Evolutionary conservation across 2,329 filamentous ascomycete genomes (phyloP).

Genomic region (Aspergillus spinulosporus): DNA sequence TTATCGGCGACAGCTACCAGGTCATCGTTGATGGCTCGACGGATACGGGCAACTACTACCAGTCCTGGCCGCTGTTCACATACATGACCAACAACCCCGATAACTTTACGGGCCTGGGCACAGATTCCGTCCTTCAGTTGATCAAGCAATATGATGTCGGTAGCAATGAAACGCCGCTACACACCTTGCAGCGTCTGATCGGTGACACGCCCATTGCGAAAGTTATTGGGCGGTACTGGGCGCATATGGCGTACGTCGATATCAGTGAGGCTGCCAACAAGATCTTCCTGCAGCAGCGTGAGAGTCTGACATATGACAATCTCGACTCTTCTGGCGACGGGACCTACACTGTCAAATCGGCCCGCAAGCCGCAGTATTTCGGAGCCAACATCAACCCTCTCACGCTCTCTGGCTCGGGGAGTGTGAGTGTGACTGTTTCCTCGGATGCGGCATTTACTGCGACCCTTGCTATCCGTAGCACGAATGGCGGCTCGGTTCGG

Average conservation of each 20-base stretch:
- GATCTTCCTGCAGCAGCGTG: conserved; percentile 11
- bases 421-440: conserved; percentile 6
- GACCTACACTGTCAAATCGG: conserved; percentile 10
- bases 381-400: conserved; percentile 17
- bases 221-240: conserved; percentile 17
- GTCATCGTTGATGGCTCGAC: conserved; percentile 15
- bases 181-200: conserved; percentile 8
- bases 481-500: conserved; percentile 5
- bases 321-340: not conserved
- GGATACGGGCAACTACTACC: conserved; percentile 12
- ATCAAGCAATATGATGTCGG: conserved; percentile 9
- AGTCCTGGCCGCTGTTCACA: conserved; percentile 17
- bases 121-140: conserved; percentile 4
- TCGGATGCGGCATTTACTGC: conserved; percentile 3
- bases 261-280: conserved; percentile 11
- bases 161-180: conserved; percentile 19
- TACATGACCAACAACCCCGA: conserved; percentile 17
- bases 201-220: not conserved
- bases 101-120: conserved; percentile 12
- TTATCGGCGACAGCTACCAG: conserved; percentile 16
- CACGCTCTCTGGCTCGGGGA: not conserved
- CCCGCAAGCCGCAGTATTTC: conserved; percentile 14
- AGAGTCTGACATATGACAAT: conserved; percentile 7
- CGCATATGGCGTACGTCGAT: conserved; percentile 17
- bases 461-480: conserved; percentile 10